phyloP scores from a whole-genome alignment of 768 basidiomycete species.

The Tulasnella sp. region DNA sequence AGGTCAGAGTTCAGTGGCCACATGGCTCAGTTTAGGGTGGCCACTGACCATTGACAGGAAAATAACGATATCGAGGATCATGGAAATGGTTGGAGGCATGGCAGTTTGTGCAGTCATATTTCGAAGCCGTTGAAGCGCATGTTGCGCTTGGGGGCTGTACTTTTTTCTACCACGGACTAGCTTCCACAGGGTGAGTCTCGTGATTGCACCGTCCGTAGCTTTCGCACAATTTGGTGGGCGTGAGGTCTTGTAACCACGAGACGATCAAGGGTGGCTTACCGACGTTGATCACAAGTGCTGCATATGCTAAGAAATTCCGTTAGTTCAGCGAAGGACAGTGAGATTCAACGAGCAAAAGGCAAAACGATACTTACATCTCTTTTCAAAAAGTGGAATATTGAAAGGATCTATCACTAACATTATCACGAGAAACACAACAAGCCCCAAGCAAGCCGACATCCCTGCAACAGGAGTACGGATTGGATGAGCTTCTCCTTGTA shows the following conservation, averaged over 20 bases:
- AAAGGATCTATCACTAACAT: background rate
- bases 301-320: background rate
- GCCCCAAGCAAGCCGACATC: background rate
- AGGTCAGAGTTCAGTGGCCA: background rate
- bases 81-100: background rate
- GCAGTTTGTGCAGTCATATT: background rate
- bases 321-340: background rate
- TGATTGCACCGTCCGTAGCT: constrained; percentile 11
- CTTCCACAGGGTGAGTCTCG: background rate
- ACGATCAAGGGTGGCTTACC: background rate
- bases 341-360: background rate
- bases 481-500: background rate
- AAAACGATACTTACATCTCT: background rate
- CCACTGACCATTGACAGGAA: background rate
- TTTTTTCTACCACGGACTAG: background rate
- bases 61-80: background rate
- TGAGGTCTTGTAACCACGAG: background rate
- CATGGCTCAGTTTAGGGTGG: background rate
- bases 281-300: background rate
- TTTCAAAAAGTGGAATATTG: background rate
- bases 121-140: background rate
- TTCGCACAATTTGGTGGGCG: background rate
- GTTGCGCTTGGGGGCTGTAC: background rate
- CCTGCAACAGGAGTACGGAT: background rate
- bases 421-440: background rate